A percentile compares a stretch with the other conserved stretches of the same genome.
These are phyloP conservation scores for Neopestalotiopsis rosae DNA, from an alignment of 2,329 filamentous ascomycete genomes.

Conservation along the genomic window DNA sequence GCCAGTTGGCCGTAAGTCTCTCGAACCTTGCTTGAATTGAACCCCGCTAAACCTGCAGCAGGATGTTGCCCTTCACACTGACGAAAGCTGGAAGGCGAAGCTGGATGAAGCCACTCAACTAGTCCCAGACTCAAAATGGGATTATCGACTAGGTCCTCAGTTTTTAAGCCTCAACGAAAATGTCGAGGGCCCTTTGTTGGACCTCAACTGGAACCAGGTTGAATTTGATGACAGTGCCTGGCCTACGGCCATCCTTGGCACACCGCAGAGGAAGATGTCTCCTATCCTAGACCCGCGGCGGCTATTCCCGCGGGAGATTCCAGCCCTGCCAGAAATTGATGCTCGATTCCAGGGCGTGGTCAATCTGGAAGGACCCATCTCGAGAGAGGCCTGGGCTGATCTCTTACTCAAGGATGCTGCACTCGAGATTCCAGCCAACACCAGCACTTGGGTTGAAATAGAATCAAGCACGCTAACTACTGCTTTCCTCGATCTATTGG, in stretches of 20 bases:
- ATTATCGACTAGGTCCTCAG: conserved; percentile 29
- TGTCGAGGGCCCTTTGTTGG: conserved; percentile 20
- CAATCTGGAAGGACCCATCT: background rate
- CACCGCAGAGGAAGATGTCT: conserved; percentile 23
- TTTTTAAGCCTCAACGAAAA: conserved; percentile 31
- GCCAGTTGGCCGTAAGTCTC: conserved; percentile 23
- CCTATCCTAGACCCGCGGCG: conserved; percentile 22
- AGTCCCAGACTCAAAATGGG: conserved; percentile 32
- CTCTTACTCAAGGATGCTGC: conserved; percentile 21
- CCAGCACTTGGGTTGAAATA: conserved; percentile 16
- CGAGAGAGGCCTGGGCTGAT: conserved; percentile 22
- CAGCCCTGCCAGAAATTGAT: conserved; percentile 15
- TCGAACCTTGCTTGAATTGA: background rate
- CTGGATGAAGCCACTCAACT: conserved; percentile 26
- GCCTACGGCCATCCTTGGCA: conserved; percentile 14
- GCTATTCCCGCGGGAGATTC: conserved; percentile 21
- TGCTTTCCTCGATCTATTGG: conserved; percentile 20
- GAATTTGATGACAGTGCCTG: conserved; percentile 24
- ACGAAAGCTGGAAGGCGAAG: conserved; percentile 23
- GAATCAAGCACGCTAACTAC: conserved; percentile 14
- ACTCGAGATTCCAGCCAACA: conserved; percentile 21
- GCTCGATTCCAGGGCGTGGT: conserved; percentile 18
- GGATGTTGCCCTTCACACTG: conserved; percentile 27
- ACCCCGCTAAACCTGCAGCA: conserved; percentile 13
- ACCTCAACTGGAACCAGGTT: conserved; percentile 23